phyloP scores from a whole-genome alignment of 305 asterid genomes.

The Fraxinus ornus region DNA sequence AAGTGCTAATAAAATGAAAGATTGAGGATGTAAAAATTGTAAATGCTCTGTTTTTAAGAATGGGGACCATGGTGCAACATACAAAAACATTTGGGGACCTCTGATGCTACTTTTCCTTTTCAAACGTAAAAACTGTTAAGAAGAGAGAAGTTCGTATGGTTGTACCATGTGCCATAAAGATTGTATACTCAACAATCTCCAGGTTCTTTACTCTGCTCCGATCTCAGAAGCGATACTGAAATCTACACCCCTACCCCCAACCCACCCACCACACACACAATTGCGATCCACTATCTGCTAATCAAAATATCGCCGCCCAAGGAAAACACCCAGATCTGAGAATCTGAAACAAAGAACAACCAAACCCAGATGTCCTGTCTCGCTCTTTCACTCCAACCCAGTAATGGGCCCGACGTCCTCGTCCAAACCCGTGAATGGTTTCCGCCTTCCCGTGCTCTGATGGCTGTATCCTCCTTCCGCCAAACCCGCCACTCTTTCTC shows the following conservation, averaged over 20 bases:
- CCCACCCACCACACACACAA: neutral
- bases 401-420: constrained; percentile 70
- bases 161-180: neutral
- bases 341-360: constrained; percentile 17
- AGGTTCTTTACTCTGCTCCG: neutral
- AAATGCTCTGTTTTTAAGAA: neutral
- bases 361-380: constrained; percentile 62
- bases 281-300: neutral
- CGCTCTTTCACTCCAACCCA: constrained; percentile 80
- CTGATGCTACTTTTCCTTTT: neutral
- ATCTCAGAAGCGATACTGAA: neutral
- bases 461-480: constrained; percentile 85
- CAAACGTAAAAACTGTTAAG: neutral
- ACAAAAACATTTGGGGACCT: neutral
- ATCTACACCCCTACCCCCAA: neutral
- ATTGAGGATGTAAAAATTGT: neutral
- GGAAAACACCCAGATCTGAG: neutral
- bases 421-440: constrained; percentile 97
- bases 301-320: neutral
- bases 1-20: neutral
- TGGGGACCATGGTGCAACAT: neutral
- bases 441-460: constrained; percentile 85
- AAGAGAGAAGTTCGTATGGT: neutral
- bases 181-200: neutral
- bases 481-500: constrained; percentile 66